These are phyloP conservation scores for Fusarium palustre DNA, from an alignment of 2,329 filamentous ascomycete species.

Conservation along the genomic window DNA sequence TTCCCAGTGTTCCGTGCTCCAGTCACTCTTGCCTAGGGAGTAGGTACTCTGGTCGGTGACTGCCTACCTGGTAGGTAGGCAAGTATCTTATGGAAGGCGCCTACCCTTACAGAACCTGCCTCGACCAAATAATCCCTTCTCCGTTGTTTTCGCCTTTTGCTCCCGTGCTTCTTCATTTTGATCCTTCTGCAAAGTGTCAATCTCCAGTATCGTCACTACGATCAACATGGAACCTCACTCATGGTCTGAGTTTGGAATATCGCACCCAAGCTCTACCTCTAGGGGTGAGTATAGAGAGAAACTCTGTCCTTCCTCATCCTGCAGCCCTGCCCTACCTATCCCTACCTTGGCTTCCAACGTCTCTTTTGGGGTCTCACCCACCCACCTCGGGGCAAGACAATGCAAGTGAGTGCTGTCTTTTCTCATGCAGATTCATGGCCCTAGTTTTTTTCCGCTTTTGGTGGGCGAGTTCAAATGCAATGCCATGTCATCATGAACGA, in stretches of 20 bases:
- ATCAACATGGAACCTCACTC: conserved; percentile 15
- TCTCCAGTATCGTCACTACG: not conserved
- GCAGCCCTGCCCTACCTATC: conserved; percentile 32
- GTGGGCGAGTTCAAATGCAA: conserved; percentile 23
- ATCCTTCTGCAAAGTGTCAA: not conserved
- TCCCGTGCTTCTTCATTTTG: not conserved
- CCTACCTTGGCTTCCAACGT: conserved; percentile 30
- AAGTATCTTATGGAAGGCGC: not conserved
- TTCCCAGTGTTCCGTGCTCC: not conserved
- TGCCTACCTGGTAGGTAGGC: not conserved
- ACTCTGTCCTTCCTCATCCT: conserved; percentile 9
- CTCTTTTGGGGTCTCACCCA: conserved; percentile 28
- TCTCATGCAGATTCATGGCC: conserved; percentile 13
- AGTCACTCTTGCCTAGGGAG: conserved; percentile 6
- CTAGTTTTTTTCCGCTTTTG: conserved; percentile 22
- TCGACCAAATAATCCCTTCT: conserved; percentile 5
- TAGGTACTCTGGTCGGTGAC: not conserved
- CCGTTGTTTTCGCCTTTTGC: not conserved
- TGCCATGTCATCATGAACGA: conserved; percentile 40
- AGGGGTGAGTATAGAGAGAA: conserved; percentile 11
- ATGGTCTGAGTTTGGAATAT: not conserved
- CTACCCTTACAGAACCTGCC: conserved; percentile 8
- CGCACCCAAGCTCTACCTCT: conserved; percentile 1
- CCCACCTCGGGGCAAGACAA: conserved; percentile 28
- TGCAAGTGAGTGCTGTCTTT: conserved; percentile 41